Base-by-base conservation (phyloP, 495 filamentous ascomycete genomes). In the Hypoxylon fuscum region DNA sequence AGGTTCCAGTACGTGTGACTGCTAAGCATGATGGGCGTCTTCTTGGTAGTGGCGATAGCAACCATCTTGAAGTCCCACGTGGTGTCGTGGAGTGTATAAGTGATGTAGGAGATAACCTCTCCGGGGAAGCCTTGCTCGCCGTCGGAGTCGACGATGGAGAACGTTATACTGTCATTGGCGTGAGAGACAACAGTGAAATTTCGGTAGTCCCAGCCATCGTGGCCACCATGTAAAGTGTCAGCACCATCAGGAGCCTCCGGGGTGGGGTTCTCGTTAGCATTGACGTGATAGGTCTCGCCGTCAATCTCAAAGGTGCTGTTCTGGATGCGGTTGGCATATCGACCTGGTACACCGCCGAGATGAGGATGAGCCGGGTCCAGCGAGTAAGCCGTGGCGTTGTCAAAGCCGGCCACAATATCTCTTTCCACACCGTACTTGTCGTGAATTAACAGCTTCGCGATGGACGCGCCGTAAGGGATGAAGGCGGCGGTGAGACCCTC, bases 291-390 rank as follows among this genome's bases (percentile, higher is more conserved):
- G 0, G 72, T 79, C 11, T 62, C 63, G 18, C 85, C 88, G 46
- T 91, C 88, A 56, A 94, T 82, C 55, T 79, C 81, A 68, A 95
- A 96, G 7, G 85, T 90, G 60, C 85, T 87, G 73, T 95, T 95
- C 80, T 89, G 91, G 76, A 95, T 96, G 27, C 90, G 87, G 74
- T 96, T 94, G 37, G 90, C 90, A 68, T 93, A 94, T 14, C 90
- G 88, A 31, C 91, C 91, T 4, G 87, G 88, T n/a, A 91, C 83
- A 5, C 87, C 80, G 37, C 90, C 90, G 56, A 90, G 88, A 78
- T 88, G 90, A 44, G 89, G 90, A 75, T 90, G 89, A 47, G 84
- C 80, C 32, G 72, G 74, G 64, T 93, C 90, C 29, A 84, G 74
- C 6, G 79, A 68, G 70, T 95, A 96, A 50, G 88, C 80, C 32